phyloP scores from a whole-genome alignment of 768 basidiomycete species.

The Termitomyces sp. region DNA sequence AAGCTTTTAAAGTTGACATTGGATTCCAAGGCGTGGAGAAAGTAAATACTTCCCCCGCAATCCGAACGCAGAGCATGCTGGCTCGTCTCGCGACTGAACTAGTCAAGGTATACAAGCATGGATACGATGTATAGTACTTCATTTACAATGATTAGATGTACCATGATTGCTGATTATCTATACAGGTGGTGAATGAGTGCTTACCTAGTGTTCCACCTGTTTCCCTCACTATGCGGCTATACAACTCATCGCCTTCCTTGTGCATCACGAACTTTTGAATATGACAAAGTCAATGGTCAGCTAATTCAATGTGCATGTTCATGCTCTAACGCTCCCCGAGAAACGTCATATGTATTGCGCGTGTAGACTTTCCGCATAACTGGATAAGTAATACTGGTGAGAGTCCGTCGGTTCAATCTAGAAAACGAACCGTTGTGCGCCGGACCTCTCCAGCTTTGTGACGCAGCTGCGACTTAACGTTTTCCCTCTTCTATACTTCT shows the following conservation, averaged over 20 bases:
- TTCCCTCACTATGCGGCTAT: background rate
- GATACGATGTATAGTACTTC: background rate
- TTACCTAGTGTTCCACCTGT: background rate
- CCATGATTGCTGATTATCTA: background rate
- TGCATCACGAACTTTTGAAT: background rate
- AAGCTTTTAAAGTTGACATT: background rate
- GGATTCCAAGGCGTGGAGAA: constrained; percentile 52
- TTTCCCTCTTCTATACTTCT: constrained; percentile 1
- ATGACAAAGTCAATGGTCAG: constrained; percentile 14
- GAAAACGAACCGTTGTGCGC: too few species aligned
- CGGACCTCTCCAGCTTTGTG: constrained; percentile 1
- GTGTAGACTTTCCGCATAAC: background rate
- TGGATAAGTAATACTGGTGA: background rate
- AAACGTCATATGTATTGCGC: background rate
- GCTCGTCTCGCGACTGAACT: constrained; percentile 63
- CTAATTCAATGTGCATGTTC: background rate
- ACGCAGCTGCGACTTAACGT: constrained; percentile 10
- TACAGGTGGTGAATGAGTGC: background rate
- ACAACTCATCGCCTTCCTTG: background rate
- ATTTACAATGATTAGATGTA: background rate
- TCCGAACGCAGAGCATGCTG: constrained; percentile 62
- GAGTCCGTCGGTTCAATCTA: background rate
- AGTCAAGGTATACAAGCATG: constrained; percentile 52
- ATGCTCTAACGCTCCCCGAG: background rate
- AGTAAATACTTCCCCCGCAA: constrained; percentile 70